phyloP scores from a whole-genome alignment of 23 red algal species.

The Gracilaria vermiculophylla region DNA sequence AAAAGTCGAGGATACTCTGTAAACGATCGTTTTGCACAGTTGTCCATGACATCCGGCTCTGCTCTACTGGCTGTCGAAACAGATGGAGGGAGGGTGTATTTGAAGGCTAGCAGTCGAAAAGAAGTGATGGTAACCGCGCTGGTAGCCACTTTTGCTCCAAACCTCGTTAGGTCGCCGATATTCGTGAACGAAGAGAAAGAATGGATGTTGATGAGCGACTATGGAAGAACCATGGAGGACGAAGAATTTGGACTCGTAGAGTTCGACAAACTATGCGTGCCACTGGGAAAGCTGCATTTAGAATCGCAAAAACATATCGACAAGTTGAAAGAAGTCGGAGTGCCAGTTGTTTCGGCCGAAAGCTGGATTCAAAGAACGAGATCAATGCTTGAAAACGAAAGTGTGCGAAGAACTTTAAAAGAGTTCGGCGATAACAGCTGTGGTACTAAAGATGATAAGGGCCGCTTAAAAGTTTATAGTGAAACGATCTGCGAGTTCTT shows the following conservation, averaged over 20 bases:
- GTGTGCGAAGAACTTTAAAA: not conserved
- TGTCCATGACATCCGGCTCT: not conserved
- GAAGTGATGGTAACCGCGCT: not conserved
- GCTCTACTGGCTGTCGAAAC: not conserved
- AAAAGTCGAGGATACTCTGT: not conserved
- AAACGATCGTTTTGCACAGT: not conserved
- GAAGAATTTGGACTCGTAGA: not conserved
- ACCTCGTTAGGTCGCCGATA: not conserved
- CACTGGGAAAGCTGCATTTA: not conserved
- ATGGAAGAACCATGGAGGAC: not conserved
- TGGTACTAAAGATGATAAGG: not conserved
- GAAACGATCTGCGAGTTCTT: too few species aligned
- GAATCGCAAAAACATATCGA: conserved; percentile 9
- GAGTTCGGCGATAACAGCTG: not conserved
- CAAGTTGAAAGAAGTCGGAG: not conserved
- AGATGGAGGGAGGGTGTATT: conserved; percentile 10
- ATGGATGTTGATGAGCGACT: conserved; percentile 31
- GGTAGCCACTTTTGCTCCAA: conserved; percentile 5
- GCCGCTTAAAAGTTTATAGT: not conserved
- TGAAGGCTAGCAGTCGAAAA: not conserved
- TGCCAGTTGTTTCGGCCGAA: not conserved
- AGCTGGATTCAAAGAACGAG: not conserved
- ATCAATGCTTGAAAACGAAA: not conserved
- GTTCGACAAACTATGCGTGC: not conserved
- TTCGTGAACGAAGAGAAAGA: conserved; percentile 13